Percentiles rank a stretch among this genome's conserved stretches.
These are phyloP conservation scores for Reutealis trisperma DNA, from an alignment of 345 rosid genomes.

Conservation along the genomic window DNA sequence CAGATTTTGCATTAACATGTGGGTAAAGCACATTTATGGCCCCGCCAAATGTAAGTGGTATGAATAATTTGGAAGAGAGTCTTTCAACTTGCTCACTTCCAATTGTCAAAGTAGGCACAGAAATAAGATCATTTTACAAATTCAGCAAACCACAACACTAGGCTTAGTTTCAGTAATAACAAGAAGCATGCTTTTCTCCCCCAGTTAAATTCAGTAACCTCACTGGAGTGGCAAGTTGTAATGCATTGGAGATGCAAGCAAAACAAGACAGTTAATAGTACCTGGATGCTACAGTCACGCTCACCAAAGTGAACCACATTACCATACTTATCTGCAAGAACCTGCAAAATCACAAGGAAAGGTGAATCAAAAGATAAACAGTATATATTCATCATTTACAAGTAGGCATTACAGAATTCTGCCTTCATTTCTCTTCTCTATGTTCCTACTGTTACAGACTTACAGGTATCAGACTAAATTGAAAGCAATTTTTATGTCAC, in stretches of 20 bases:
- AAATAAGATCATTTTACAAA: not conserved
- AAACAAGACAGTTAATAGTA: constrained; percentile 23
- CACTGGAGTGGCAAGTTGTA: constrained; percentile 2
- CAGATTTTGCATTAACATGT: not conserved
- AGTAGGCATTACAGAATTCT: not conserved
- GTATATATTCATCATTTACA: not conserved
- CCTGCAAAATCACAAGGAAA: constrained; percentile 49
- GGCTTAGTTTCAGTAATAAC: not conserved
- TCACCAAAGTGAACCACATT: constrained; percentile 99
- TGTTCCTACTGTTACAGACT: not conserved
- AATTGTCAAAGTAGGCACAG: too few relatives aligned
- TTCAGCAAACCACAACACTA: not conserved
- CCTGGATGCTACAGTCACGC: constrained; percentile 99
- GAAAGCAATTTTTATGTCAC: too few relatives aligned
- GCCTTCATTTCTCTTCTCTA: not conserved
- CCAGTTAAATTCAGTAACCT: too few relatives aligned
- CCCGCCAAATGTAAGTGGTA: not conserved
- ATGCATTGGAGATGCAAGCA: not conserved
- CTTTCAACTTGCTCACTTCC: not conserved
- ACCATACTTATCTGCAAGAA: constrained; percentile 94
- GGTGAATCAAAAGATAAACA: not conserved
- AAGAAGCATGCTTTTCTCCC: not conserved
- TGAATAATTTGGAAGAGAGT: not conserved
- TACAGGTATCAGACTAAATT: too few relatives aligned
- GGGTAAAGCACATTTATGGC: not conserved